Conservation (phyloP, 371 early-diverging fungal genomes). For the Syncephalastrum racemosum region DNA sequence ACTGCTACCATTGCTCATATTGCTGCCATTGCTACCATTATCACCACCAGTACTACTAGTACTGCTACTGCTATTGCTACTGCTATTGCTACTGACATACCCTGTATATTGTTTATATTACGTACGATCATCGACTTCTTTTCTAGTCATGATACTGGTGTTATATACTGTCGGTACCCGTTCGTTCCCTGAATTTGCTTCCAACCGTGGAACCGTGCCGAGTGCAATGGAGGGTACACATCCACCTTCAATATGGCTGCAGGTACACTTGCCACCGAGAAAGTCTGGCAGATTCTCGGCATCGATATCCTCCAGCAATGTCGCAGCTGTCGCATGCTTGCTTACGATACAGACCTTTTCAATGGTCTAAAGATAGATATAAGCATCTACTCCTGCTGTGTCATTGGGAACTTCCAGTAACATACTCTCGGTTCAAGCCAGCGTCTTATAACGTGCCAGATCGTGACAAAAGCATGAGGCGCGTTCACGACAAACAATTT, state of each 20-base stretch:
- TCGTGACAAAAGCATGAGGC: constrained; percentile 72
- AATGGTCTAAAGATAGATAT: constrained; percentile 39
- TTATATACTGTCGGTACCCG: constrained; percentile 28
- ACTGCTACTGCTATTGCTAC: no score
- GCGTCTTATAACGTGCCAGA: constrained; percentile 72
- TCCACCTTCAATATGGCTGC: constrained; percentile 76
- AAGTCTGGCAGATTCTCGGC: constrained; percentile 72
- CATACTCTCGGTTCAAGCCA: constrained; percentile 73
- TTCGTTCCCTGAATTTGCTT: constrained; percentile 19
- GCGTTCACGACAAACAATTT: constrained; percentile 80
- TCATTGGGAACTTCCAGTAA: neutral
- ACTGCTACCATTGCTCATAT: no score
- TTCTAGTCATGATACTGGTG: constrained; percentile 18
- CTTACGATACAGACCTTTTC: constrained; percentile 76
- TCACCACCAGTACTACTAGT: no score
- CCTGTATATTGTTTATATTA: no score
- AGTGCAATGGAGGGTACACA: constrained; percentile 46
- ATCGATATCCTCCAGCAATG: constrained; percentile 67
- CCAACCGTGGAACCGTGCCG: constrained; percentile 20
- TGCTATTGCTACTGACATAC: no score
- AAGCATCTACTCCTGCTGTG: neutral
- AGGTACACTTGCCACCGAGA: constrained; percentile 75
- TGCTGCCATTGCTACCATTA: no score
- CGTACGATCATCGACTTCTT: no score
- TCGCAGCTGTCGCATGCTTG: constrained; percentile 48